Percentiles rank a stretch among this genome's conserved stretches.
phyloP scores from a whole-genome alignment of 169 alveolate genomes.

The Cryptosporidium bovis region DNA sequence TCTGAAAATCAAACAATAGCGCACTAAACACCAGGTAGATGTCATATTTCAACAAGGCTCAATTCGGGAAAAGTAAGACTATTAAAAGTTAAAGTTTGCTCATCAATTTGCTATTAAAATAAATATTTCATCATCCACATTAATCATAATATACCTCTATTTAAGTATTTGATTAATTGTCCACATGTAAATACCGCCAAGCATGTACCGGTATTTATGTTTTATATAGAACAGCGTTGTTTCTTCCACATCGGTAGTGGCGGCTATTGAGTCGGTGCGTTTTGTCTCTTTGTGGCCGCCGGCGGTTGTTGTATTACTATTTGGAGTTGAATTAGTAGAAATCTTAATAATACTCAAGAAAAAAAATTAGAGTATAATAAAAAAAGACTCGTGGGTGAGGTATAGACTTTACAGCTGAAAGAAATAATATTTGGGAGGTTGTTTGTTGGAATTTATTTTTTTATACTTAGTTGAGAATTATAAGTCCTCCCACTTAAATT shows the following conservation, averaged over 20 bases:
- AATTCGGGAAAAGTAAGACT: too few relatives aligned
- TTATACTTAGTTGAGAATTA: too few relatives aligned
- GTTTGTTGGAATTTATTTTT: too few relatives aligned
- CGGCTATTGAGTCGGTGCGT: constrained; percentile 10
- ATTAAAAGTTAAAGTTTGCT: too few relatives aligned
- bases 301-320: constrained; percentile 44
- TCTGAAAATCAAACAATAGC: too few relatives aligned
- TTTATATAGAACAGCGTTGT: too few relatives aligned
- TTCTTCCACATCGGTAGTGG: constrained; percentile 48
- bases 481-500: too few relatives aligned
- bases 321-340: constrained; percentile 26
- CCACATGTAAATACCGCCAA: constrained; percentile 43
- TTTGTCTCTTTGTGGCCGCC: constrained; percentile 35
- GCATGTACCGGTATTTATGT: constrained; percentile 13
- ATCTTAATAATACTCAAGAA: constrained; percentile 60
- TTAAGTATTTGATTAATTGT: neutral
- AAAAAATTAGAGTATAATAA: constrained; percentile 26
- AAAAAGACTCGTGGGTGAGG: constrained; percentile 59
- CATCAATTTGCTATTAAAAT: too few relatives aligned
- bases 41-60: too few relatives aligned
- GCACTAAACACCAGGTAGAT: too few relatives aligned
- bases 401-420: constrained; percentile 20
- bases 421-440: neutral
- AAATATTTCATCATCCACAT: too few relatives aligned
- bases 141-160: too few relatives aligned